Evolutionary conservation across 306 rosid genomes (phyloP), one percentile per base, ranked within the genome.

Genomic region (Herpetospermum pedunculosum): DNA sequence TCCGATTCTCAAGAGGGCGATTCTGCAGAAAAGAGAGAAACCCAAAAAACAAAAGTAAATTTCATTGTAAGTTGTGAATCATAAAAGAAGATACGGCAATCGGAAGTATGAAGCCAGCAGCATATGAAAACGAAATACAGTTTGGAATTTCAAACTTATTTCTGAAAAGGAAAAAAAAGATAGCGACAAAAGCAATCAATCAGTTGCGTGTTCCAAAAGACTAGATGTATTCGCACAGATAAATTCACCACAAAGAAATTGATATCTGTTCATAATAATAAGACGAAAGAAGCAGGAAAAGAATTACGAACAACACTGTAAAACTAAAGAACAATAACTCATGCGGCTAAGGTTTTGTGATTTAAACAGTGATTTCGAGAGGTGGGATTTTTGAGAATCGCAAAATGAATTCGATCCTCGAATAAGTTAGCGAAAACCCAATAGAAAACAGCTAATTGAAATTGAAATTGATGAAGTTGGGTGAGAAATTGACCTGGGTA

Each of bases 401-500:
- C 8, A 69, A 41, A 41, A 25, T 5, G 12, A 67, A 63, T 23
- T 67, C 23, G 54, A 43, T 43, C 54, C 72, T 15, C 25, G 77
- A 60, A 57, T 0, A 53, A 29, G 52, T 44, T 58, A 64, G 58
- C 67, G 78, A 76, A 85, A 37, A 62, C 18, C 44, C 40, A 58
- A 59, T 16, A 34, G 47, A 75, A 75, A 79, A 74, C 77, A 46
- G 48, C 10, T 8, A 8, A 70, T 43, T 78, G 80, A 71, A 72
- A 75, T 64, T 1, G 23, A 58, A 5, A 70, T 3, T 26, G 77
- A 63, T 52, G 77, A 76, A 75, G 74, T 73, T 64, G 88, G 81
- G 54, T 84, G 46, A 48, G 54, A 47, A 57, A 77, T 80, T 82
- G 90, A 87, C 87, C 83, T 83, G 85, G 83, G 80, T 5, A 55